These are phyloP conservation scores for Triticum monococcum DNA, from an alignment of 176 grass and related monocot genomes.

Conservation along the genomic window DNA sequence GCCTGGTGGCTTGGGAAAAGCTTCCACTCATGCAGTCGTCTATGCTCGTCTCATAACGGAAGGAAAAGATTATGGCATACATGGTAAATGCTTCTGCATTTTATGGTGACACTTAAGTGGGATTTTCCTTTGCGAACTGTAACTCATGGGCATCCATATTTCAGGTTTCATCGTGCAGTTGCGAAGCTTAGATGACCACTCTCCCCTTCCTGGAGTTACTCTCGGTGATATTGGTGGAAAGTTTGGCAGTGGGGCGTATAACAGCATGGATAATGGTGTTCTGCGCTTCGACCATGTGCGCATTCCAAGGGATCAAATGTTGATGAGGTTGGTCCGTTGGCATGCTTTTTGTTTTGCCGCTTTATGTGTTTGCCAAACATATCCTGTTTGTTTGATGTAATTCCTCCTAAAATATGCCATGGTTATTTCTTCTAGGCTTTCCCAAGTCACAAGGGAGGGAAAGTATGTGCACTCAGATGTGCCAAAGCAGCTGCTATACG, in stretches of 20 bases:
- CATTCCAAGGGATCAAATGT: conserved; percentile 96
- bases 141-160: conserved; percentile 25
- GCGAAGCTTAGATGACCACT: conserved; percentile 92
- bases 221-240: conserved; percentile 96
- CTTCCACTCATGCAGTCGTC: conserved; percentile 89
- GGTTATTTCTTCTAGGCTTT: conserved; percentile 58
- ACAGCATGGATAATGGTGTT: conserved; percentile 98
- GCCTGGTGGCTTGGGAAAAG: conserved; percentile 97
- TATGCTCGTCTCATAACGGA: conserved; percentile 89
- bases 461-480: conserved; percentile 92
- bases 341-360: background rate
- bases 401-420: background rate
- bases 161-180: conserved; percentile 96
- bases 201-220: conserved; percentile 82
- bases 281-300: conserved; percentile 90
- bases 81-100: conserved; percentile 59
- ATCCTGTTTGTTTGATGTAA: conserved; percentile 3
- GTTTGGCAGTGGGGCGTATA: conserved; percentile 96
- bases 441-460: conserved; percentile 93
- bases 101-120: background rate
- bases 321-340: conserved; percentile 63
- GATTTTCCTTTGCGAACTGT: background rate
- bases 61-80: conserved; percentile 89
- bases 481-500: conserved; percentile 89
- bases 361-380: background rate